These are phyloP conservation scores for Umbellularia californica DNA, from an alignment of 164 flowering plant species.

Conservation along the genomic window DNA sequence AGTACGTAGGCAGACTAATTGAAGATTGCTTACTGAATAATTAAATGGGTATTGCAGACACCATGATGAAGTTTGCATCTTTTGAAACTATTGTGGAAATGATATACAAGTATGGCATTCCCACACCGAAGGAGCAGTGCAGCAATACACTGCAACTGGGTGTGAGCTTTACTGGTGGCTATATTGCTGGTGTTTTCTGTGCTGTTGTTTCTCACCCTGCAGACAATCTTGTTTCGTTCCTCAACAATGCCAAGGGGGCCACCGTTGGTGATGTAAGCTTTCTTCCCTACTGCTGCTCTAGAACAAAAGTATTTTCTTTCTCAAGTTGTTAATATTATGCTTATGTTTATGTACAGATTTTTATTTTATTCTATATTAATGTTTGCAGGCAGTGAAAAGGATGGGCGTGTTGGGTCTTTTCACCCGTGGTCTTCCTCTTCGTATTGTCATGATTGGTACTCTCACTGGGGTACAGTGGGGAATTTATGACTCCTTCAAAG, in stretches of 20 bases:
- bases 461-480: constrained; percentile 93
- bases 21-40: constrained; percentile 1
- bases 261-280: constrained; percentile 75
- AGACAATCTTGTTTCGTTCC: constrained; percentile 85
- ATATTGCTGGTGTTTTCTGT: constrained; percentile 82
- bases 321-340: neutral
- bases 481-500: constrained; percentile 82
- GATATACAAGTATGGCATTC: constrained; percentile 68
- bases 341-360: neutral
- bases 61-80: constrained; percentile 93
- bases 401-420: constrained; percentile 70
- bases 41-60: constrained; percentile 38
- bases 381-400: constrained; percentile 74
- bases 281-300: constrained; percentile 3
- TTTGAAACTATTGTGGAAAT: constrained; percentile 80
- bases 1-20: neutral
- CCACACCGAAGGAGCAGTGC: constrained; percentile 68
- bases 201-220: constrained; percentile 90
- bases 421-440: constrained; percentile 84
- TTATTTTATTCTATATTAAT: neutral
- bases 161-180: constrained; percentile 84
- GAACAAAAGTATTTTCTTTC: neutral
- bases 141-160: constrained; percentile 72
- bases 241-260: constrained; percentile 85
- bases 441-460: constrained; percentile 91